Evolutionary conservation across 495 filamentous ascomycete species (phyloP).

Genomic region (Hypoxylon intermedium): DNA sequence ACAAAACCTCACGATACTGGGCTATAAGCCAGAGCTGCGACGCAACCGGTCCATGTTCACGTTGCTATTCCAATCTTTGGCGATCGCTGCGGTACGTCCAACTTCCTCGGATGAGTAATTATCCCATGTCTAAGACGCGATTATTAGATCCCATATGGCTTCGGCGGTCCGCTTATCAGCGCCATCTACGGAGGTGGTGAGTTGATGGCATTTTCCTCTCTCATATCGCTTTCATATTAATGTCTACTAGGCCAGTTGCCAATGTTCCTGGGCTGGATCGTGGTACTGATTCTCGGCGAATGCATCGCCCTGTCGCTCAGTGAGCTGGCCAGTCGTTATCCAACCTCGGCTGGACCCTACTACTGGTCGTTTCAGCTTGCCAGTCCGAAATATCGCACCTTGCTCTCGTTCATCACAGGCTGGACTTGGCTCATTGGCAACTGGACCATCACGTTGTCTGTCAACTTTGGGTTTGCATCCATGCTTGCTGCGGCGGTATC

Average conservation of each 20-base stretch:
- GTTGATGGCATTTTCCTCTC: constrained; percentile 1
- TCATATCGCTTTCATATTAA: constrained; percentile 2
- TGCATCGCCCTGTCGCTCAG: constrained; percentile 62
- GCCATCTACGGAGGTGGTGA: constrained; percentile 50
- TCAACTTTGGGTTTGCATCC: constrained; percentile 63
- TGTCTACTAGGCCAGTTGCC: constrained; percentile 30
- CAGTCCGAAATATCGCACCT: constrained; percentile 53
- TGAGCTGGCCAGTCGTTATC: constrained; percentile 63
- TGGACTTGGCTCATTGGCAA: constrained; percentile 63
- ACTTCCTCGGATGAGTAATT: neutral
- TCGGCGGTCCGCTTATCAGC: constrained; percentile 48
- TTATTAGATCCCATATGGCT: constrained; percentile 51
- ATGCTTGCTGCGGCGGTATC: constrained; percentile 61
- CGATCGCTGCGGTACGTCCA: constrained; percentile 52
- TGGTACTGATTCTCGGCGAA: constrained; percentile 61
- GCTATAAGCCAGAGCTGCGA: constrained; percentile 67
- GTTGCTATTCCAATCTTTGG: constrained; percentile 49
- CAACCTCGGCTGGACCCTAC: constrained; percentile 63
- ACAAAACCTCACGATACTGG: constrained; percentile 59
- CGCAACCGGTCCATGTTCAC: constrained; percentile 59
- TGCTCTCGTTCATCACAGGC: constrained; percentile 64
- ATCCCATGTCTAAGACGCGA: constrained; percentile 1
- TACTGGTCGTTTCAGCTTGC: constrained; percentile 66
- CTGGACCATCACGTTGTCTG: constrained; percentile 66
- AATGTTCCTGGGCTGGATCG: constrained; percentile 58